Evolutionary conservation across 208 protist genomes (phyloP).

Genomic region (Leishmania braziliensis): DNA sequence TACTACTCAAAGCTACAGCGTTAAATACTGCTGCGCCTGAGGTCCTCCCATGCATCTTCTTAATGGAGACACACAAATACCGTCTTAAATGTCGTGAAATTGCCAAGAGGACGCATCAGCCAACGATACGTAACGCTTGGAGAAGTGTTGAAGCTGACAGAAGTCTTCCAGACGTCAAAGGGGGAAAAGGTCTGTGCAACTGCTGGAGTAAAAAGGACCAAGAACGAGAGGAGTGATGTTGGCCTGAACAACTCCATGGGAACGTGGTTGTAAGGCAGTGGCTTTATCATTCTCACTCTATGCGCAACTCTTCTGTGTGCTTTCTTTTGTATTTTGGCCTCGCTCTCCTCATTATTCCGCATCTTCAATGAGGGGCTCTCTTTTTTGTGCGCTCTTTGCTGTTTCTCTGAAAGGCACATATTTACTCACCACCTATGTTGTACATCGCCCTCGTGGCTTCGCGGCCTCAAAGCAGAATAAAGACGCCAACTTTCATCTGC

Average conservation of each 20-base stretch:
- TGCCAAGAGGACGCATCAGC: background rate
- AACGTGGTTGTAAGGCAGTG: background rate
- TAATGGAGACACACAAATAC: background rate
- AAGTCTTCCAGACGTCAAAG: background rate
- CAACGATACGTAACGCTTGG: background rate
- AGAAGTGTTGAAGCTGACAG: background rate
- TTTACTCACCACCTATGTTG: background rate
- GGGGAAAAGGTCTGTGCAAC: background rate
- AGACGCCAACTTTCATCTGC: background rate
- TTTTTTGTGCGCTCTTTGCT: slow-evolving; percentile 2
- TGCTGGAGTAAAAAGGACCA: background rate
- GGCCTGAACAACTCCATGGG: too few species aligned
- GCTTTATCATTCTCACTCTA: background rate
- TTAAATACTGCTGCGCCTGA: background rate
- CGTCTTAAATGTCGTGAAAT: background rate
- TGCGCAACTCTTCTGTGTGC: background rate
- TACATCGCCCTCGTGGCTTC: background rate
- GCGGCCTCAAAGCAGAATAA: background rate
- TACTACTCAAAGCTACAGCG: background rate
- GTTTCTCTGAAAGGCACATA: background rate
- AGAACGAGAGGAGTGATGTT: background rate
- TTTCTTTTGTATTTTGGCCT: background rate
- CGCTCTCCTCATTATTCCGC: background rate
- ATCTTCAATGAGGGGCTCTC: background rate
- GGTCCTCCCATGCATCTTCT: background rate